phyloP scores from a whole-genome alignment of 1,139 yeast species.

The Saccharomycopsis hybrid region DNA sequence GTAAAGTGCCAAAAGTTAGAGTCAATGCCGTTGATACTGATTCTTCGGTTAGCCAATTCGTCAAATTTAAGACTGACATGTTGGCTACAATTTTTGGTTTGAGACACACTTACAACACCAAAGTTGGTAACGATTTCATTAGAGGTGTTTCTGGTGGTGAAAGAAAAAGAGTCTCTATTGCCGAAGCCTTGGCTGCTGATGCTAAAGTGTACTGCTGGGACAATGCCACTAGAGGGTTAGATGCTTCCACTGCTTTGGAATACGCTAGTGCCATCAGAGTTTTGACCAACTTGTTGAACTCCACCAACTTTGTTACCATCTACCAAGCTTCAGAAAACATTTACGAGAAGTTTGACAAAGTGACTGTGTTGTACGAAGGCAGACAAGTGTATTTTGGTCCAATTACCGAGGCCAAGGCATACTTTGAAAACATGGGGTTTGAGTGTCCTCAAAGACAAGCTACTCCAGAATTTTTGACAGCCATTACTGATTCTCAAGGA shows the following conservation, averaged over 20 bases:
- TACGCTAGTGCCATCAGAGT: constrained; percentile 39
- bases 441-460: constrained; percentile 50
- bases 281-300: constrained; percentile 36
- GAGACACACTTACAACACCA: constrained; percentile 34
- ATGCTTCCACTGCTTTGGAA: constrained; percentile 48
- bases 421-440: constrained; percentile 48
- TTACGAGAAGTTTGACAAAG: constrained; percentile 42
- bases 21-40: constrained; percentile 27
- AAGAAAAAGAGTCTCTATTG: constrained; percentile 39
- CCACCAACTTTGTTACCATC: constrained; percentile 42
- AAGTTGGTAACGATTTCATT: constrained; percentile 38
- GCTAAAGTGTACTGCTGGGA: constrained; percentile 48
- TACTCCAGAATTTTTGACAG: constrained; percentile 55
- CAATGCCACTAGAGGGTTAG: constrained; percentile 46
- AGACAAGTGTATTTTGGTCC: constrained; percentile 42
- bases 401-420: constrained; percentile 34
- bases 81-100: constrained; percentile 38
- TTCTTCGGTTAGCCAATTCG: constrained; percentile 31
- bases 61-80: constrained; percentile 32
- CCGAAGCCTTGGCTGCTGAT: constrained; percentile 42
- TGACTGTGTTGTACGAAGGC: constrained; percentile 38
- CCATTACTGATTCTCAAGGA: constrained; percentile 49
- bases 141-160: constrained; percentile 43
- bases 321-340: constrained; percentile 48
- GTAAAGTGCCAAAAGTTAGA: constrained; percentile 31